phyloP scores from a whole-genome alignment of 2,329 filamentous ascomycete species.

The Hypoxylon sp. region DNA sequence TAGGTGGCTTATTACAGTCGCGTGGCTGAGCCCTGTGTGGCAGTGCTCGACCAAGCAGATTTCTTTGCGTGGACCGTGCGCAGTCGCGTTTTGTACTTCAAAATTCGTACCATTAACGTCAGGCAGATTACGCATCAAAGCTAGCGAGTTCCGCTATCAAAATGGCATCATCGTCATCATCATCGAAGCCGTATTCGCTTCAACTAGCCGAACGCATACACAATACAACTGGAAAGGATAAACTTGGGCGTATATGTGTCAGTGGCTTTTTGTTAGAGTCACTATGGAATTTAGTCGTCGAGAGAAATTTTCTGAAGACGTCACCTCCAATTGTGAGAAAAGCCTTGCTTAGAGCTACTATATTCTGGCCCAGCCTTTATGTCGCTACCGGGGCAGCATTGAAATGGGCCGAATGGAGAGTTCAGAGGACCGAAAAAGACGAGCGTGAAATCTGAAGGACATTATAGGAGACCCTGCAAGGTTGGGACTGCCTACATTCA shows the following conservation, averaged over 20 bases:
- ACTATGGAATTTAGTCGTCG: slow-evolving; percentile 43
- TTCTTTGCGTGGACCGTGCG: not conserved
- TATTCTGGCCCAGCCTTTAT: slow-evolving; percentile 44
- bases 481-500: slow-evolving; percentile 2
- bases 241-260: slow-evolving; percentile 42
- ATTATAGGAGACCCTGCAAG: not conserved
- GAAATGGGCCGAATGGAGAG: slow-evolving; percentile 48
- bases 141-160: slow-evolving; percentile 10
- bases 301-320: slow-evolving; percentile 44
- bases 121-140: slow-evolving; percentile 1
- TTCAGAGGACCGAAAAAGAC: slow-evolving; percentile 25
- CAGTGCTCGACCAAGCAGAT: not conserved
- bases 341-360: slow-evolving; percentile 35
- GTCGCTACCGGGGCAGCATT: slow-evolving; percentile 36
- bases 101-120: not conserved
- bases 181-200: slow-evolving; percentile 42
- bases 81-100: not conserved
- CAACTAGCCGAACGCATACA: slow-evolving; percentile 46
- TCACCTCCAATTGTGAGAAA: slow-evolving; percentile 30
- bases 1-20: not conserved
- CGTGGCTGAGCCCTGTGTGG: not conserved
- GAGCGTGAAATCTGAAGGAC: slow-evolving; percentile 10
- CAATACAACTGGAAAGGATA: slow-evolving; percentile 44
- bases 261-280: slow-evolving; percentile 44
- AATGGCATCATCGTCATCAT: slow-evolving; percentile 35